Conservation (phyloP, 768 basidiomycete genomes). For the Saitozyma podzolica region DNA sequence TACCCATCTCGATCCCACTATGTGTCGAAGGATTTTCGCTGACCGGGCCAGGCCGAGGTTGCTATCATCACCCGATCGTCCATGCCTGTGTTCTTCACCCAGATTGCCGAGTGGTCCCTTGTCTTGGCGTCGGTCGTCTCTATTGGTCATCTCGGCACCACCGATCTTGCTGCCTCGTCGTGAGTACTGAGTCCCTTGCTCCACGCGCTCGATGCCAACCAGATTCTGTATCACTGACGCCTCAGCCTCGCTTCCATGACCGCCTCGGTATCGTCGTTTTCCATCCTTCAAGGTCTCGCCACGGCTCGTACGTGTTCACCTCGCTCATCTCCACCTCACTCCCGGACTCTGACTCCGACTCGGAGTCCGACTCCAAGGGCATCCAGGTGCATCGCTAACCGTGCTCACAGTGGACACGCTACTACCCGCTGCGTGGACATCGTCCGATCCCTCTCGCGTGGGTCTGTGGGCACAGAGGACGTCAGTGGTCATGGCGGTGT, state of each 20-base stretch:
- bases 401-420: slow-evolving; percentile 71
- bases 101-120: slow-evolving; percentile 71
- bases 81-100: slow-evolving; percentile 45
- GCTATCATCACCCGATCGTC: slow-evolving; percentile 36
- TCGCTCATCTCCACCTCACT: neutral
- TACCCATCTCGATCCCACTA: neutral
- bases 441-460: slow-evolving; percentile 74
- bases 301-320: slow-evolving; percentile 60
- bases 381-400: too few relatives aligned
- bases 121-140: slow-evolving; percentile 79
- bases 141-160: slow-evolving; percentile 87
- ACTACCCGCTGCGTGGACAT: slow-evolving; percentile 93
- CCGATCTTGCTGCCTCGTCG: slow-evolving; percentile 79
- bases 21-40: neutral
- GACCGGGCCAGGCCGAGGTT: slow-evolving; percentile 33
- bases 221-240: too few relatives aligned
- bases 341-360: neutral
- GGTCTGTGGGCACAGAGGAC: slow-evolving; percentile 90
- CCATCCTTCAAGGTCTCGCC: slow-evolving; percentile 76
- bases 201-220: neutral
- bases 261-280: slow-evolving; percentile 65
- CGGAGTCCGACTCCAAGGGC: too few relatives aligned
- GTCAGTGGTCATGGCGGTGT: slow-evolving; percentile 52
- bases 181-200: slow-evolving; percentile 10
- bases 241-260: slow-evolving; percentile 52